These are phyloP conservation scores for Hypoxylon sp. DNA, from an alignment of 2,329 filamentous ascomycete genomes.

Conservation along the genomic window DNA sequence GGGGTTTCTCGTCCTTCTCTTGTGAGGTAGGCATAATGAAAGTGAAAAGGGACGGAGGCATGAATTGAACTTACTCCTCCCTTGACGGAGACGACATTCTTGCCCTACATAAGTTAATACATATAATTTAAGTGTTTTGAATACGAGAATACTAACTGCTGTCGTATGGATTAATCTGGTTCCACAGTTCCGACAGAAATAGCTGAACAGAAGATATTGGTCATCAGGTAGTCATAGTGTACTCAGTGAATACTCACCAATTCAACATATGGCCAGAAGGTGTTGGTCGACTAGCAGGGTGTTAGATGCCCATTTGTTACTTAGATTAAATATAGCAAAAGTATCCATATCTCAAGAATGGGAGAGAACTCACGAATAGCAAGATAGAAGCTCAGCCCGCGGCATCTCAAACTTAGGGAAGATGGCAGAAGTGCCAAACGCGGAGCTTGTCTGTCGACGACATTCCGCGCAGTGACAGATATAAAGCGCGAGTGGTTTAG, in stretches of 20 bases:
- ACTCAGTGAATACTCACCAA: conserved; percentile 55
- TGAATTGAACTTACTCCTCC: conserved; percentile 54
- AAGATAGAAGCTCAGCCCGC: conserved; percentile 56
- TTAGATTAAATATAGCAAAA: neutral
- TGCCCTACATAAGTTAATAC: conserved; percentile 50
- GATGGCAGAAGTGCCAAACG: conserved; percentile 74
- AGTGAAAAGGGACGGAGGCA: neutral
- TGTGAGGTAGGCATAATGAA: neutral
- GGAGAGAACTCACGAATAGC: conserved; percentile 60
- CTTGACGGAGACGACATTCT: conserved; percentile 71
- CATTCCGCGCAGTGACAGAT: conserved; percentile 77
- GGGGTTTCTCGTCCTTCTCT: too few relatives aligned
- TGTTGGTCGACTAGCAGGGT: conserved; percentile 62
- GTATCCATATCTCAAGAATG: neutral
- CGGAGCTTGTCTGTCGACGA: conserved; percentile 69
- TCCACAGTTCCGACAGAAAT: conserved; percentile 73
- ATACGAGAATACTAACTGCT: conserved; percentile 52
- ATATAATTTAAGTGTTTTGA: neutral
- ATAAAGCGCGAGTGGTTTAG: conserved; percentile 69
- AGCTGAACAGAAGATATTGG: conserved; percentile 50
- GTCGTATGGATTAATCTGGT: conserved; percentile 70
- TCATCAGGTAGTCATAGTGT: neutral
- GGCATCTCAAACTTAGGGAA: conserved; percentile 72
- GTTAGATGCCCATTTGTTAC: conserved; percentile 6
- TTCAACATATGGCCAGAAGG: conserved; percentile 64